Conservation (phyloP, 2,329 filamentous ascomycete species). For the Nigrospora oryzae region DNA sequence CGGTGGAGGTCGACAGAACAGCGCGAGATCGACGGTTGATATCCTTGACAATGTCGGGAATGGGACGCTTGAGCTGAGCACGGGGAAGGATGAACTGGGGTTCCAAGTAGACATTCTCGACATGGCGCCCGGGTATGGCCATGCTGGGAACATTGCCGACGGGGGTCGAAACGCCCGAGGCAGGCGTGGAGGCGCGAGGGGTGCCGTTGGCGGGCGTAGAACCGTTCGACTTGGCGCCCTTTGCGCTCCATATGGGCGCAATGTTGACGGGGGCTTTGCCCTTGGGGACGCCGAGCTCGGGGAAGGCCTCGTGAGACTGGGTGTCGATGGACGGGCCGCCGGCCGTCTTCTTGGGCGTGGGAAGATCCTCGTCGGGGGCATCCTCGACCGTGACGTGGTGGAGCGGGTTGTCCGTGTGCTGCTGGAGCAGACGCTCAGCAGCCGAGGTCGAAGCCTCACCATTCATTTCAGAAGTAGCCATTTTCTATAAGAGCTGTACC, state of each 20-base stretch:
- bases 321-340: conserved; percentile 58
- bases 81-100: conserved; percentile 70
- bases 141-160: conserved; percentile 41
- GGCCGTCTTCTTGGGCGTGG: conserved; percentile 30
- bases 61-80: conserved; percentile 72
- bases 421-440: conserved; percentile 55
- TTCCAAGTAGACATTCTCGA: conserved; percentile 66
- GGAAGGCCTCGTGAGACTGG: conserved; percentile 85
- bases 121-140: conserved; percentile 74
- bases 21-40: conserved; percentile 90
- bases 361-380: conserved; percentile 68
- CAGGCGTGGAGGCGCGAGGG: conserved; percentile 55
- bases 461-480: conserved; percentile 31
- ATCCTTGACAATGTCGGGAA: conserved; percentile 79
- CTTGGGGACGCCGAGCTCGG: conserved; percentile 68
- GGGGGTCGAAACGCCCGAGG: conserved; percentile 46
- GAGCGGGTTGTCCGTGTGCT: conserved; percentile 44
- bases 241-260: conserved; percentile 67
- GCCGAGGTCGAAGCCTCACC: conserved; percentile 37
- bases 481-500: conserved; percentile 16
- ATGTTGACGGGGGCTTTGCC: conserved; percentile 53
- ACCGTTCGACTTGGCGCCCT: conserved; percentile 44
- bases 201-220: conserved; percentile 41
- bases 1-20: conserved; percentile 67
- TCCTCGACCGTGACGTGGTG: conserved; percentile 71